Conservation (phyloP, 371 early-diverging fungal species). For the Modicella reniformis region DNA sequence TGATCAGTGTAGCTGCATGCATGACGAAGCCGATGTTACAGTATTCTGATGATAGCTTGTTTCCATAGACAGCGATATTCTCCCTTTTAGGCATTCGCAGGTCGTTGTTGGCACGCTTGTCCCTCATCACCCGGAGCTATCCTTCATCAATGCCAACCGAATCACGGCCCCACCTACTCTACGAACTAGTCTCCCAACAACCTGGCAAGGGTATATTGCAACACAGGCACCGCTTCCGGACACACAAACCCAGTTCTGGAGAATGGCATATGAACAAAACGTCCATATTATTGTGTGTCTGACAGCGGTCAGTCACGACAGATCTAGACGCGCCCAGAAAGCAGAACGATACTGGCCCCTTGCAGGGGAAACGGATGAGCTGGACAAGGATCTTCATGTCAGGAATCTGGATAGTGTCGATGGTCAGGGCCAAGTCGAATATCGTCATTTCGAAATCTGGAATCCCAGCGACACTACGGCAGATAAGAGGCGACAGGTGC, state of each 20-base stretch:
- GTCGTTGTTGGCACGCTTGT: conserved; percentile 7
- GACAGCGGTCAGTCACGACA: conserved; percentile 78
- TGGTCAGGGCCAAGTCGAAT: conserved; percentile 7
- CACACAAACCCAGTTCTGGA: conserved; percentile 91
- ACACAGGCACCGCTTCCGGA: conserved; percentile 88
- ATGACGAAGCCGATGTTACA: neutral
- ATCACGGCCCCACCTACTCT: conserved; percentile 30
- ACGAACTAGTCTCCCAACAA: conserved; percentile 21
- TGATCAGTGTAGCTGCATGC: neutral
- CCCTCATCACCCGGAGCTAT: neutral
- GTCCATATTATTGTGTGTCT: conserved; percentile 85
- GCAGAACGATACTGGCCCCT: conserved; percentile 82
- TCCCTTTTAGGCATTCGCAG: conserved; percentile 40
- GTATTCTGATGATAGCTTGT: neutral
- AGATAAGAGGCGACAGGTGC: conserved; percentile 13
- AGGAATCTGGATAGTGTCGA: conserved; percentile 22
- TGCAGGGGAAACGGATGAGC: conserved; percentile 31
- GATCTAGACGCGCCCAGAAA: conserved; percentile 64
- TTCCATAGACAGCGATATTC: conserved; percentile 36
- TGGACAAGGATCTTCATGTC: conserved; percentile 21
- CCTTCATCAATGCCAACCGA: conserved; percentile 46
- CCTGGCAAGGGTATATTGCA: conserved; percentile 75
- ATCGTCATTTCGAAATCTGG: conserved; percentile 43
- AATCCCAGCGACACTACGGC: conserved; percentile 1
- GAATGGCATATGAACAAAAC: conserved; percentile 83